Evolutionary conservation across 768 basidiomycete genomes (phyloP), one percentile per base, ranked within the genome.

Genomic region (Boletales sp.): DNA sequence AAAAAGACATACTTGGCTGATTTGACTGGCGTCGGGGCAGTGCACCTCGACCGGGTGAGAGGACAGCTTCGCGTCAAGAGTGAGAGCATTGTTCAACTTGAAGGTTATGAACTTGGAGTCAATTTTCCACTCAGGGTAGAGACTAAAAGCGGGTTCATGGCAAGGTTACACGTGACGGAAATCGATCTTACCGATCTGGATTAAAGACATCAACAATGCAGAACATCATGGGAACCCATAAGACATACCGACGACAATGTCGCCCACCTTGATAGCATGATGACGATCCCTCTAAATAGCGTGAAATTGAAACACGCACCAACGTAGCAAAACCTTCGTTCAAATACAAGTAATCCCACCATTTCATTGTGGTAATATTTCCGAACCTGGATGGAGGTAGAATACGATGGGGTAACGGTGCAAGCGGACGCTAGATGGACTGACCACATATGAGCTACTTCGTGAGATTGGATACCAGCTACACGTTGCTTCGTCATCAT

Each of bases 41-140:
- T 87, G 84, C 24, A 95, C 90, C 66, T 97, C 91, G 58, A 98
- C 88, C 1, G 95, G 89, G 66, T 98, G 94, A 11, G 90, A 92
- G 18, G 90, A 91, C 9, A 83, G 70, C 61, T 91, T 90, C 2
- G 91, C 79, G 62, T 98, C 95, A 41, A 95, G 78, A 31, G 72
- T 69, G 24, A 97, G 77, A 13, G 94, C 94, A n/a, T 75, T 71
- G 48, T 82, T 80, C 37, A 94, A 73, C 64, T 91, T 83, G 14
- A 74, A 71, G n/a, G 82, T 82, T 54, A 97, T 85, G 71, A 97
- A 97, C 45, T 79, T 77, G 3, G 86, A 80, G 60, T 89, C 78
- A 40, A 88, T 82, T 57, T 84, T 86, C 92, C 91, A 95, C 60
- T 93, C 90, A 8, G 90, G 91, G 69, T 81, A 86, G 37, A 87